These are phyloP conservation scores for Silene uniflora DNA, from an alignment of 148 eudicot species.

Conservation along the genomic window DNA sequence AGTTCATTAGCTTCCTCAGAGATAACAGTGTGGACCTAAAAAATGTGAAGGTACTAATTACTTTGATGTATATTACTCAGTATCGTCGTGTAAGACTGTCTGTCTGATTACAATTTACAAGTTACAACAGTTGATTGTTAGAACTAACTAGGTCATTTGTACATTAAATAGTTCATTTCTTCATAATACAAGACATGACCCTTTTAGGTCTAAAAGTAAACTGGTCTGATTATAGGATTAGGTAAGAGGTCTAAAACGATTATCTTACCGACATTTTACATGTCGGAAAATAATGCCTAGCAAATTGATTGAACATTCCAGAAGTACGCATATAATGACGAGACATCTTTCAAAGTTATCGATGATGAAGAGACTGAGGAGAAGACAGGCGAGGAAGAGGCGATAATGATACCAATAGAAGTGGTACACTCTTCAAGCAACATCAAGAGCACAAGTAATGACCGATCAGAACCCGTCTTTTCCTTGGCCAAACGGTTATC, in stretches of 20 bases:
- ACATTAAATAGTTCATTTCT: too few relatives aligned
- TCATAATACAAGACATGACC: too few relatives aligned
- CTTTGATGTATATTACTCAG: neutral
- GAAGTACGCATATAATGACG: constrained; percentile 67
- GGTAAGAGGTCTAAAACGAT: too few relatives aligned
- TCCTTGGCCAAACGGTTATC: constrained; percentile 51
- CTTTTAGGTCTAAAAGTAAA: too few relatives aligned
- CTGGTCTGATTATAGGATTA: too few relatives aligned
- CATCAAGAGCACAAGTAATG: neutral
- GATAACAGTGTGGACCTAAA: constrained; percentile 73
- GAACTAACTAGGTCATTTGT: too few relatives aligned
- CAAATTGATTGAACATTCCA: constrained; percentile 23
- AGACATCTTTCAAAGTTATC: constrained; percentile 32
- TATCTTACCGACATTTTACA: too few relatives aligned
- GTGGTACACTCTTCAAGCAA: constrained; percentile 11
- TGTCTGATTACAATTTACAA: neutral
- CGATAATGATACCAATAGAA: constrained; percentile 6
- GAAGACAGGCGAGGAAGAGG: constrained; percentile 17
- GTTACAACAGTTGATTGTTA: too few relatives aligned
- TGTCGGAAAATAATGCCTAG: neutral
- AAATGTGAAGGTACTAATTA: constrained; percentile 61
- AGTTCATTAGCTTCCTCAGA: constrained; percentile 72
- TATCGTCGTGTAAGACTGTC: neutral
- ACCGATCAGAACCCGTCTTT: constrained; percentile 24
- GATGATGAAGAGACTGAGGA: constrained; percentile 36